These are phyloP conservation scores for Fusarium pininemorale DNA, from an alignment of 2,329 filamentous ascomycete genomes.

Conservation along the genomic window DNA sequence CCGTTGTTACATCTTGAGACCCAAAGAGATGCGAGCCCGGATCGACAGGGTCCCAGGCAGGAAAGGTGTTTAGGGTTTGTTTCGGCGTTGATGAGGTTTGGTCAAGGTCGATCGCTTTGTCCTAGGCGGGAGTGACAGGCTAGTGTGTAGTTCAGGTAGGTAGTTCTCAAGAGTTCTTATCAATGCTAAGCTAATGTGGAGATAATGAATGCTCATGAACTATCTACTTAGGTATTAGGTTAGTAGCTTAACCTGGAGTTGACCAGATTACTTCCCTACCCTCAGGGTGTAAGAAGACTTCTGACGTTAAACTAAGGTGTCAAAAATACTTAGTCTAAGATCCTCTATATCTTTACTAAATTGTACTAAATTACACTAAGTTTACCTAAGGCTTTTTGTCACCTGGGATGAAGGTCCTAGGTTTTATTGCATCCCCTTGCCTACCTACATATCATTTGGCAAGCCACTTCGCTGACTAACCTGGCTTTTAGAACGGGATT, in stretches of 20 bases:
- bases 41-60: neutral
- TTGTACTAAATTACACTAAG: too few species aligned
- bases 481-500: neutral
- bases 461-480: slow-evolving; percentile 22
- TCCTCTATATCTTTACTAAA: too few species aligned
- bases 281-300: too few species aligned
- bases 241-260: neutral
- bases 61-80: neutral
- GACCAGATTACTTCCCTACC: neutral
- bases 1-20: slow-evolving; percentile 56
- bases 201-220: neutral
- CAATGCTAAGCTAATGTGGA: slow-evolving; percentile 9
- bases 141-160: neutral
- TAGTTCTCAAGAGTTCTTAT: slow-evolving; percentile 2
- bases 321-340: too few species aligned
- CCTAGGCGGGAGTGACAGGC: neutral
- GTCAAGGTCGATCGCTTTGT: neutral
- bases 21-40: slow-evolving; percentile 2
- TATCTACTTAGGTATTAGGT: neutral
- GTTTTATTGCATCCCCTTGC: too few species aligned
- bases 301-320: too few species aligned
- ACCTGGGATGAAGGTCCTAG: too few species aligned
- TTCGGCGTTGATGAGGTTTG: neutral
- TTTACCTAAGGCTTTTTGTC: too few species aligned
- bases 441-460: neutral